These are phyloP conservation scores for Daldinia loculata DNA, from an alignment of 495 filamentous ascomycete species.

Conservation along the genomic window DNA sequence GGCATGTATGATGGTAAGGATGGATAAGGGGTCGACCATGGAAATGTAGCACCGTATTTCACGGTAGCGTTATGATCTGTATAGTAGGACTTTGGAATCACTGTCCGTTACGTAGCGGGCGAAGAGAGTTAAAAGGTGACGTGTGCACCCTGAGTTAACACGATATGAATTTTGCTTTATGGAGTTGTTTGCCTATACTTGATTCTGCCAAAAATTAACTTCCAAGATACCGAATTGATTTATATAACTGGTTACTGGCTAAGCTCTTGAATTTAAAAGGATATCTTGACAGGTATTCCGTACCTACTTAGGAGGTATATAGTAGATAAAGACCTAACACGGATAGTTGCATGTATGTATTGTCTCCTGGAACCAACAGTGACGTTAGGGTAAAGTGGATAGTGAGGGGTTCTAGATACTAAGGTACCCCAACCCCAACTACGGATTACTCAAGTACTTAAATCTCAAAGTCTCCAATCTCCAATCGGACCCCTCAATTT, in stretches of 20 bases:
- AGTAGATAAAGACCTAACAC: no score
- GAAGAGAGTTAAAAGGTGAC: slow-evolving; percentile 2
- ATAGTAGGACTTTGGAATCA: slow-evolving; percentile 28
- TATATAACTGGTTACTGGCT: no score
- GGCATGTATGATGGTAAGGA: slow-evolving; percentile 12
- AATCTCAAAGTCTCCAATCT: not conserved
- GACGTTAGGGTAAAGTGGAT: no score
- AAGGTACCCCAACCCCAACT: not conserved
- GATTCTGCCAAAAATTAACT: not conserved
- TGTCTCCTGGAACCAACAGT: no score
- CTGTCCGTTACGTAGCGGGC: not conserved
- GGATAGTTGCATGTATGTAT: no score
- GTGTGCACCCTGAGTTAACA: not conserved
- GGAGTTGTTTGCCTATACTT: not conserved
- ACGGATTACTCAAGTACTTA: not conserved
- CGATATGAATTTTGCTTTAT: not conserved
- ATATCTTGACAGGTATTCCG: no score
- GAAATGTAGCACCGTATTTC: slow-evolving; percentile 14
- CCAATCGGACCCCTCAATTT: not conserved
- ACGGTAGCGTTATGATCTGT: slow-evolving; percentile 22
- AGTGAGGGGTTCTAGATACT: no score
- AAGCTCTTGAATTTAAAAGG: no score
- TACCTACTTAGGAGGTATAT: no score
- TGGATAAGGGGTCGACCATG: not conserved
- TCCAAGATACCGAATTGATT: not conserved